Percentiles rank a stretch among this genome's conserved stretches.
These are phyloP conservation scores for Mucor plumbeus DNA, from an alignment of 371 early-diverging fungal genomes.

Conservation along the genomic window DNA sequence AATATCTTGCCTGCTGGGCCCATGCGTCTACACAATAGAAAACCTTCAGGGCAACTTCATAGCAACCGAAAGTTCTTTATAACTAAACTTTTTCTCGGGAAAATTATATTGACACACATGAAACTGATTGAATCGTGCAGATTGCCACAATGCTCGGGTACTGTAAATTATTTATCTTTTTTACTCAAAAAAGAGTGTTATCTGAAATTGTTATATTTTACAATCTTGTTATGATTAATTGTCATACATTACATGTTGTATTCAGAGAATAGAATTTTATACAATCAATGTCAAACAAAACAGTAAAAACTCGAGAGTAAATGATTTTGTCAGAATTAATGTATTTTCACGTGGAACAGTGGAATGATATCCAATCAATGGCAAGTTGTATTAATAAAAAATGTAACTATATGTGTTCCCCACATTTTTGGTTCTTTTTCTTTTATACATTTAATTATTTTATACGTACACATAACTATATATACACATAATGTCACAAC, in stretches of 20 bases:
- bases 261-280: background rate
- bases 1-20: no score
- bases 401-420: background rate
- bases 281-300: background rate
- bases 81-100: no score
- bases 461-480: background rate
- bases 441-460: background rate
- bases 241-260: background rate
- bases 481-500: conserved; percentile 1
- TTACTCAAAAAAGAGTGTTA: background rate
- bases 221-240: background rate
- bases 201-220: background rate
- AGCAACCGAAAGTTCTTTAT: no score
- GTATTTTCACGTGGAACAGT: conserved; percentile 3
- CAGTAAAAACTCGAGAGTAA: background rate
- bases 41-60: no score
- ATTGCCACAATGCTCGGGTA: no score
- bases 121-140: no score
- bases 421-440: background rate
- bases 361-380: background rate
- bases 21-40: no score
- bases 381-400: background rate
- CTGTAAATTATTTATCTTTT: background rate
- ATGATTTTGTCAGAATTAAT: conserved; percentile 1
- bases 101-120: no score